phyloP scores from a whole-genome alignment of 2,329 filamentous ascomycete species.

The Blumeriella jaapii region DNA sequence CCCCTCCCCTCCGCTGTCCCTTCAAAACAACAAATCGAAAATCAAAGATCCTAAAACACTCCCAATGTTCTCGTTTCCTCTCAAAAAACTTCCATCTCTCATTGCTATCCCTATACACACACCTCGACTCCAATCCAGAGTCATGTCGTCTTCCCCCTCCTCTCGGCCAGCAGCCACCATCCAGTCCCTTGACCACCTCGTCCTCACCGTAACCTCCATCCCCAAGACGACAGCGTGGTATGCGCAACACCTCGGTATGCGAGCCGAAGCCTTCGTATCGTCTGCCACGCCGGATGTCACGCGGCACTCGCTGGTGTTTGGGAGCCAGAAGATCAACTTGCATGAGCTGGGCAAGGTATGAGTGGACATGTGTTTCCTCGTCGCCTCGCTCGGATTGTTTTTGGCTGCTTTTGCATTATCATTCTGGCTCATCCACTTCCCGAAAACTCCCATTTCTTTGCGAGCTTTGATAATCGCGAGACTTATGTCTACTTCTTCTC shows the following conservation, averaged over 20 bases:
- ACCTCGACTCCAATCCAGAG: background rate
- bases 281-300: slow-evolving; percentile 27
- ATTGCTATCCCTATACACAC: too few species aligned
- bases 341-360: slow-evolving; percentile 38
- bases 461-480: too few species aligned
- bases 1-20: too few species aligned
- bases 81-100: too few species aligned
- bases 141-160: slow-evolving; percentile 5
- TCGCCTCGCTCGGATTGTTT: background rate
- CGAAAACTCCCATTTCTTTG: too few species aligned
- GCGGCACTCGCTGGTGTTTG: slow-evolving; percentile 45
- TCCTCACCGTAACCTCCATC: slow-evolving; percentile 44
- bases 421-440: background rate
- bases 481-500: too few species aligned
- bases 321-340: slow-evolving; percentile 49
- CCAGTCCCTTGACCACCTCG: slow-evolving; percentile 42
- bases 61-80: too few species aligned
- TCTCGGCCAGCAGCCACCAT: slow-evolving; percentile 14
- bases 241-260: slow-evolving; percentile 44
- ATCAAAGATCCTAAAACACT: too few species aligned
- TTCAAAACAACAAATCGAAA: too few species aligned
- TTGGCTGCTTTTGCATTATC: background rate
- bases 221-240: slow-evolving; percentile 42
- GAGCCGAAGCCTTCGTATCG: slow-evolving; percentile 38
- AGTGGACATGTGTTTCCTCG: background rate